These are phyloP conservation scores for Nothophoma quercina DNA, from an alignment of 2,329 filamentous ascomycete genomes.

Conservation along the genomic window DNA sequence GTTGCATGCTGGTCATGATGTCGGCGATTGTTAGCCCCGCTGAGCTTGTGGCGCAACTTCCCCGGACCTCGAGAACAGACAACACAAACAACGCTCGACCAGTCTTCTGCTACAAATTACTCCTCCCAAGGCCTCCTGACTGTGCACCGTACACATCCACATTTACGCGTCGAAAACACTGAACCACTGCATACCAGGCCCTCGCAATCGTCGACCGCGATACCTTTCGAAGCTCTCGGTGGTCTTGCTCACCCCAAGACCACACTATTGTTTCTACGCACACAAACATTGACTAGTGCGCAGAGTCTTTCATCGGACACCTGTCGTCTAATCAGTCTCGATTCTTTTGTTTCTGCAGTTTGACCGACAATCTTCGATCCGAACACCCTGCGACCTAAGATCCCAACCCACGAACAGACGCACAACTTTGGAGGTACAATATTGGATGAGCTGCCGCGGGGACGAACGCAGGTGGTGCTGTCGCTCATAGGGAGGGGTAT, in stretches of 20 bases:
- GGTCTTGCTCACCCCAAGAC: too few species aligned
- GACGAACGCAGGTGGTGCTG: slow-evolving; percentile 19
- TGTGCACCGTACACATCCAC: too few species aligned
- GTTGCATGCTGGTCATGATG: slow-evolving; percentile 10
- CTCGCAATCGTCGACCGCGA: too few species aligned
- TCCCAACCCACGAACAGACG: neutral
- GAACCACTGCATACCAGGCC: too few species aligned
- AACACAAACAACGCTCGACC: neutral
- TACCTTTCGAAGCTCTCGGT: too few species aligned
- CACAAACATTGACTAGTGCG: too few species aligned
- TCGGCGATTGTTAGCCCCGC: slow-evolving; percentile 10
- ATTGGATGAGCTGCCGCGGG: slow-evolving; percentile 10
- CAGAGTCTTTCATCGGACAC: neutral
- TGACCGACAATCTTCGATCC: neutral
- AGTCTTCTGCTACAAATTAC: neutral
- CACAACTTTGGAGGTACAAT: neutral
- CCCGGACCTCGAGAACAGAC: slow-evolving; percentile 3
- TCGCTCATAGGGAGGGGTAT: slow-evolving; percentile 18
- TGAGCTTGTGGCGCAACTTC: slow-evolving; percentile 7
- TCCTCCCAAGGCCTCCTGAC: too few species aligned
- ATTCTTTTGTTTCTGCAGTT: neutral
- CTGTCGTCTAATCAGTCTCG: too few species aligned
- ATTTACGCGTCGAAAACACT: too few species aligned
- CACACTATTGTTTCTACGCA: too few species aligned
- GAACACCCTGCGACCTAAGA: neutral